Percentiles rank a stretch among this genome's conserved stretches.
Evolutionary conservation across 73 alveolate species (phyloP).

Genomic region (Urostyla sp.): DNA sequence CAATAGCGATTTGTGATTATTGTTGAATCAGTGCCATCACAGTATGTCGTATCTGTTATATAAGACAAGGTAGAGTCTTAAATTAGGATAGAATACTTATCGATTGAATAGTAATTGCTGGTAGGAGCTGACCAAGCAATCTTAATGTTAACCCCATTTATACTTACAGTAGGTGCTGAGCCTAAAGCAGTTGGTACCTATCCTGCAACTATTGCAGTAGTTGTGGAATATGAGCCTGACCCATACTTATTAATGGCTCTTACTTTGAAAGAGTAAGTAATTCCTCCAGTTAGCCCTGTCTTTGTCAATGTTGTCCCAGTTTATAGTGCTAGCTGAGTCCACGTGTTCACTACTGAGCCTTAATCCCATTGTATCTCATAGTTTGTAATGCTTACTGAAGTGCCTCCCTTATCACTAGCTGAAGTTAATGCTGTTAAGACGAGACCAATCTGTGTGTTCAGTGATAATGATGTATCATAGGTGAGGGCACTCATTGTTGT

Average conservation of each 20-base stretch:
- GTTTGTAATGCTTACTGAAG: not conserved
- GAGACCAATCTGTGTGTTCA: not conserved
- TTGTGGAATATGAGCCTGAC: constrained; percentile 33
- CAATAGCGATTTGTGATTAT: constrained; percentile 17
- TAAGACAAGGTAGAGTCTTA: constrained; percentile 3
- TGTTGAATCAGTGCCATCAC: constrained; percentile 46
- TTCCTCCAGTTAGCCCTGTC: constrained; percentile 46
- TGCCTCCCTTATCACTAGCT: constrained; percentile 31
- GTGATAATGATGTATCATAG: constrained; percentile 10
- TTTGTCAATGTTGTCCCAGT: not conserved
- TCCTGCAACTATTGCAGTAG: constrained; percentile 31
- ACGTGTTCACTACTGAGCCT: not conserved
- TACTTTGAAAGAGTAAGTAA: constrained; percentile 39
- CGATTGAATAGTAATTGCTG: constrained; percentile 26
- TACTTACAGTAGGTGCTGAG: constrained; percentile 32
- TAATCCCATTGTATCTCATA: constrained; percentile 37
- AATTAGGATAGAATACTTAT: constrained; percentile 13
- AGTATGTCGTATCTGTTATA: constrained; percentile 39
- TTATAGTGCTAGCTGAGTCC: constrained; percentile 9
- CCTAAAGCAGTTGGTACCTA: constrained; percentile 37
- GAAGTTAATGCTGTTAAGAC: constrained; percentile 18
- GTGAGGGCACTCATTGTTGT: not conserved
- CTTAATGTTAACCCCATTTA: constrained; percentile 13
- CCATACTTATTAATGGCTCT: constrained; percentile 57
- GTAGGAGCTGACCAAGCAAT: constrained; percentile 48